Conservation (phyloP, 495 filamentous ascomycete species). For the Niebla homalea region DNA sequence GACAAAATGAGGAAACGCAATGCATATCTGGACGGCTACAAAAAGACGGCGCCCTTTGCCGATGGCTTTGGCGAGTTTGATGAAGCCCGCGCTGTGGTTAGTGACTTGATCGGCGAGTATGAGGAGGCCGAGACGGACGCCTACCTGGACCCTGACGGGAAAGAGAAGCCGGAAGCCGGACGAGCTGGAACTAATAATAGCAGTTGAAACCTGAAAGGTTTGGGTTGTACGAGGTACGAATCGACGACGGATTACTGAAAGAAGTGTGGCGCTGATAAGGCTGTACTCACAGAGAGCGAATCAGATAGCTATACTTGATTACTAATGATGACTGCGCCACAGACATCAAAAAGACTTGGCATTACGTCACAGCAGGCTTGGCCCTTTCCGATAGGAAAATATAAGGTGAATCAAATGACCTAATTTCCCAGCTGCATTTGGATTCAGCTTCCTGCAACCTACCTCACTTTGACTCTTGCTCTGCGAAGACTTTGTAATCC, state of each 20-base stretch:
- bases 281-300: too few species aligned
- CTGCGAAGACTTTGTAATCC: too few species aligned
- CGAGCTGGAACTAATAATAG: not conserved
- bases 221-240: not conserved
- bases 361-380: too few species aligned
- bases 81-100: slow-evolving; percentile 77
- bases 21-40: slow-evolving; percentile 90
- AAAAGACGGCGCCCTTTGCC: slow-evolving; percentile 80
- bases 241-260: not conserved
- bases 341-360: too few species aligned
- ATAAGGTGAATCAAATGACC: not conserved
- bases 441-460: not conserved
- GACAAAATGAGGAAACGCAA: slow-evolving; percentile 81
- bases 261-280: too few species aligned
- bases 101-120: slow-evolving; percentile 82
- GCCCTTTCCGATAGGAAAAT: too few species aligned
- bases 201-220: not conserved
- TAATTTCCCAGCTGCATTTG: not conserved
- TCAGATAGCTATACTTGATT: too few species aligned
- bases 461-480: too few species aligned
- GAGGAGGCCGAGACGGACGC: slow-evolving; percentile 84
- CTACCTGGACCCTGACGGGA: slow-evolving; percentile 64
- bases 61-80: slow-evolving; percentile 93
- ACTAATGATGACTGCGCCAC: too few species aligned
- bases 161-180: slow-evolving; percentile 27